Base-by-base conservation (phyloP, 2,329 filamentous ascomycete species). In the Fusarium cyanostomum region DNA sequence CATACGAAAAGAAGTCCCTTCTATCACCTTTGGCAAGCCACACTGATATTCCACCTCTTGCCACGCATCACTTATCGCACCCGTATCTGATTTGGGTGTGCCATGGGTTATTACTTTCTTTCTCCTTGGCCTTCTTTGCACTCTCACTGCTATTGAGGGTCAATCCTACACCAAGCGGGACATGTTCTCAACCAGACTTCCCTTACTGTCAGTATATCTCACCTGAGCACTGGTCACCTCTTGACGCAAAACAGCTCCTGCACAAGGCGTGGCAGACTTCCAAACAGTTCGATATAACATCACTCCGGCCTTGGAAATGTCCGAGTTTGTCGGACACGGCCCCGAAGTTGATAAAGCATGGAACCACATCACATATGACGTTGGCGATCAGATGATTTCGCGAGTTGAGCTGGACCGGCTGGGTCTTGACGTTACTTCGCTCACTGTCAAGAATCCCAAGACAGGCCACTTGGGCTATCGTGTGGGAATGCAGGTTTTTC, bases 301-400 rank as follows among this genome's bases (percentile, higher is more conserved):
- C 9, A 79, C 79, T 12, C 78, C 80, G 0, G 72, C 80, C n/a
- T 75, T 79, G 41, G 77, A 80, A 42, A 66, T 57, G 13, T 80
- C 82, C 0, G 78, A 79, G 3, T 88, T 83, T 65, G 81, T 87
- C 34, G 86, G 86, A 8, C 82, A 79, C 34, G 84, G 85, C 0
- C 78, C 81, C 3, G 80, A 84, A 11, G 85, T 87, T 3, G 86
- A 88, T 54, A 77, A 79, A 48, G 83, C 82, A 7, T 88, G 86
- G 86, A 78, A 84, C 44, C 79, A 80, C 15, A 79, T 86, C 34
- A 83, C 82, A 10, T 54, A 52, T 16, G 59, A 63, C 16, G 84
- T 88, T 24, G 85, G 85, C 33, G 85, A 88, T 69, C 84, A 85
- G 66, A 86, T 86, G 81, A 83, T 89, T 48, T 81, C 81, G 1